phyloP scores from a whole-genome alignment of 176 grass and related monocot genomes.

The Olyra latifolia region DNA sequence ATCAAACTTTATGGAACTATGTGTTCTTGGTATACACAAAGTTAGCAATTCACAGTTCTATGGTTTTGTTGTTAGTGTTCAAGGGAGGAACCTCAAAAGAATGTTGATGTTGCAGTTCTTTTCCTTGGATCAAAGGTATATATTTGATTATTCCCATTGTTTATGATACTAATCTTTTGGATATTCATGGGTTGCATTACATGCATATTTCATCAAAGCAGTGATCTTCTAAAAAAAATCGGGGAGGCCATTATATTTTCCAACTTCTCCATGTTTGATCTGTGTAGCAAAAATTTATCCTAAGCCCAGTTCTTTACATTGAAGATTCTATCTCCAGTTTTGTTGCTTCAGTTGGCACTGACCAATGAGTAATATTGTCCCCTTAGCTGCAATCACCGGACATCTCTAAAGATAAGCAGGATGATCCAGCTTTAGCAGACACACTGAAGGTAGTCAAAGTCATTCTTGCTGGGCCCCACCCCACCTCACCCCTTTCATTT shows the following conservation, averaged over 20 bases:
- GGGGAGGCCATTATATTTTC: background rate
- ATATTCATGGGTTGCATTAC: background rate
- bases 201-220: background rate
- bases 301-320: background rate
- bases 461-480: background rate
- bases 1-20: background rate
- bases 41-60: background rate
- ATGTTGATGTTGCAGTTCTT: conserved; percentile 75
- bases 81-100: conserved; percentile 40
- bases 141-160: conserved; percentile 6
- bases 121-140: conserved; percentile 86
- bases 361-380: conserved; percentile 26
- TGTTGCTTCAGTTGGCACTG: conserved; percentile 11
- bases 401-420: conserved; percentile 72
- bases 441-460: conserved; percentile 60
- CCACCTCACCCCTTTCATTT: background rate
- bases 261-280: background rate
- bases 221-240: background rate
- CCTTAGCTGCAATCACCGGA: conserved; percentile 81
- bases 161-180: conserved; percentile 4
- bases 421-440: conserved; percentile 62
- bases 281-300: background rate
- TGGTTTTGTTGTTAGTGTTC: conserved; percentile 62
- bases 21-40: background rate
- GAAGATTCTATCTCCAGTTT: background rate